Base-by-base conservation (phyloP, 2,329 filamentous ascomycete genomes). In the Penicillium sp. region DNA sequence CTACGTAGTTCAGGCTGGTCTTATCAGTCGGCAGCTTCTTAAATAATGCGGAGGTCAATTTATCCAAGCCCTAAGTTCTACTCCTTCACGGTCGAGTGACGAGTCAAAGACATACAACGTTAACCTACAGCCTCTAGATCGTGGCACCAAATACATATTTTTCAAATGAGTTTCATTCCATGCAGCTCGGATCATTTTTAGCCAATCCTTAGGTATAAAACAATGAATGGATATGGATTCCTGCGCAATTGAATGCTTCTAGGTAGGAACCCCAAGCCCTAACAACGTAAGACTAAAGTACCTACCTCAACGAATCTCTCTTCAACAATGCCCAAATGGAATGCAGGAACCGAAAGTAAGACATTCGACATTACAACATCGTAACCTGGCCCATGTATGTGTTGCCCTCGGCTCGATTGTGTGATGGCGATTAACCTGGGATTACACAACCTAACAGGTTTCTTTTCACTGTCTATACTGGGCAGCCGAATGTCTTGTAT, bases 1-100 rank as follows among this genome's bases (percentile, higher is more conserved):
- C 25, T 30, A 33, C 42, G 42, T 45, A 38, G 34, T 45, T 34
- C 29, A 45, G 25, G 42, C 33, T 38, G 14, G 33, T 44, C 42
- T 38, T 38, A 28, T 38, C 28, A 37, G 33, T n/a, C 41, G n/a
- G 4, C 31, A n/a, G n/a, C 14, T 9, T n/a, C n/a, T 8, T 30
- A 2, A 12, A 16, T 12, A 41, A 39, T 22, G 42, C 14, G 42
- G 42, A 38, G 33, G 33, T 14, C 25, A 11, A 10, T 22, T 6
- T 5, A 38, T 13, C 37, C 13, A 16, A 28, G 11, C 22, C 25
- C n/a, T 10, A 22, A 39, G 5, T 7, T 25, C 22, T 25, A 25
- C 19, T 3, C 6, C 6, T 3, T 22, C 22, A 25, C 22, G 8
- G 7, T 25, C 22, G 7, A 25, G 22, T 7, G 4, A 25, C n/a